Conservation (phyloP, 2,329 filamentous ascomycete species). For the Cryphonectria naterciae region DNA sequence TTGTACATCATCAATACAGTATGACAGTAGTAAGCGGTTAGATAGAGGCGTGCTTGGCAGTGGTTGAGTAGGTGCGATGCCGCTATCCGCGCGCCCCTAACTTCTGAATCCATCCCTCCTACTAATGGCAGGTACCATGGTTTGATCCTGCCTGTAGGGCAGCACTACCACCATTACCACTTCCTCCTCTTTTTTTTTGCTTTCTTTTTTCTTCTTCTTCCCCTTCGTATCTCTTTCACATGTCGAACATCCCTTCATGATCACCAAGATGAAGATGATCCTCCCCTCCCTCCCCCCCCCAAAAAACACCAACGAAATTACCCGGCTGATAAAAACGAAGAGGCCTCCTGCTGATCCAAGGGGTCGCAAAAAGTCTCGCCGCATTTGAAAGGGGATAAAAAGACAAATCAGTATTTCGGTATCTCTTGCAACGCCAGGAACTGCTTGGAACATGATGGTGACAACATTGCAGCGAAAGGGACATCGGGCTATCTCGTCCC, state of each 20-base stretch:
- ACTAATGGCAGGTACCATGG: background rate
- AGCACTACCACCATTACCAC: background rate
- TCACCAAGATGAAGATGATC: background rate
- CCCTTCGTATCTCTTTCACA: background rate
- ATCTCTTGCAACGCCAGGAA: background rate
- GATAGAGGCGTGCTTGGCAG: background rate
- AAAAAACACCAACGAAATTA: background rate
- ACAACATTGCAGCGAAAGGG: background rate
- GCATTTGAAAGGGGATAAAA: background rate
- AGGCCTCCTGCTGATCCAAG: background rate
- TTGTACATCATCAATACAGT: background rate
- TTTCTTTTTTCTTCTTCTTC: too few relatives aligned
- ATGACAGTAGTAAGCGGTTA: background rate
- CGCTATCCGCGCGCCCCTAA: background rate
- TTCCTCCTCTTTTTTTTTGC: background rate
- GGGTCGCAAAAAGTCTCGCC: background rate
- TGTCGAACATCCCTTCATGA: background rate
- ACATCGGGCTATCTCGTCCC: background rate
- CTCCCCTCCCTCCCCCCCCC: too few relatives aligned
- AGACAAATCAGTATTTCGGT: background rate
- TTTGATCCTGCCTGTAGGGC: background rate
- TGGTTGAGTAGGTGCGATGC: background rate
- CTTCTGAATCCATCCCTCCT: background rate
- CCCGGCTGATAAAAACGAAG: background rate
- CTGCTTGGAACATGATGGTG: background rate